Base-by-base conservation (phyloP, 2,329 filamentous ascomycete species). In the Botrytis paeoniae region DNA sequence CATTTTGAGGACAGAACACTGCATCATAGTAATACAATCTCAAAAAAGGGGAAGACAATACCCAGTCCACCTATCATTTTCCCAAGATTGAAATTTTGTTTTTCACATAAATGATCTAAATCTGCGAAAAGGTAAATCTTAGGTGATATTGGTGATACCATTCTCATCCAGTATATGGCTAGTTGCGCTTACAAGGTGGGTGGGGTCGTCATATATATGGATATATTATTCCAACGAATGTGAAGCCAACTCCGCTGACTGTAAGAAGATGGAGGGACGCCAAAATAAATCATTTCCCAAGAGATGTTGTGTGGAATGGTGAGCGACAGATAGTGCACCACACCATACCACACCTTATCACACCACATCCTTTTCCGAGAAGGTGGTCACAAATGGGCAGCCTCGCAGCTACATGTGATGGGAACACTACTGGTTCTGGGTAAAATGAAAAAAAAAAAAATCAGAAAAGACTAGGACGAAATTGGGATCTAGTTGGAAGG, bases 321-420 rank as follows among this genome's bases (percentile, higher is more conserved):
- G 64, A 68, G 64, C 48, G 35, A 68, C 25, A 68, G 16, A 20
- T 37, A 29, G 16, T 51, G 63, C 29, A 35, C 29, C 43, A 51
- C 41, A 48, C 41, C 22, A 16, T 18, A 64, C 41, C 22, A 16
- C 18, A 45, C 39, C 61, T n/a, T n/a, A n/a, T n/a, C n/a, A 48
- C 43, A 39, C 14, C 25, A n/a, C 25, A 29, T 16, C 48, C 35
- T 68, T 29, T 54, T 32, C 64, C 64, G 64, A 57, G 35, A 57
- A 68, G 48, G 64, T 22, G 57, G 68, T 70, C 43, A 70, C 68
- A 70, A 70, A 70, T 70, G 57, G 41, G 41, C 57, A 48, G 39
- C 22, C 57, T 43, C 39, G 41, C 57, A 62, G 54, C 20, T 45
- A 48, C 12, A 51, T 62, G 54, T 25, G 25, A 70, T 62, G 54